Percentiles rank a stretch among this genome's conserved stretches.
phyloP scores from a whole-genome alignment of 768 basidiomycete genomes.

The Boletus vinaceobasis region DNA sequence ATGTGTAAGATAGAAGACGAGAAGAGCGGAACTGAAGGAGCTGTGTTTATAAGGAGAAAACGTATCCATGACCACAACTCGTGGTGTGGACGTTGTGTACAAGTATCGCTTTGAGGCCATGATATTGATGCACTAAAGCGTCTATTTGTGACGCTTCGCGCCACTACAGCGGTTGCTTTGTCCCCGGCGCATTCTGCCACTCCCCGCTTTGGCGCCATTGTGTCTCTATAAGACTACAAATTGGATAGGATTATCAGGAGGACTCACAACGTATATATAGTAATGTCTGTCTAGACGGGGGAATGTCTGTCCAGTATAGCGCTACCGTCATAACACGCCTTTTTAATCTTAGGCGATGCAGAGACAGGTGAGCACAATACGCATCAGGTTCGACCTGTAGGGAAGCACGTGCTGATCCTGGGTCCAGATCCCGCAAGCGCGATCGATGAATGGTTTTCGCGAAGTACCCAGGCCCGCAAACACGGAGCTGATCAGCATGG shows the following conservation, averaged over 20 bases:
- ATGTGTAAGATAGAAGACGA: slow-evolving; percentile 25
- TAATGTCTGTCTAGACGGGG: slow-evolving; percentile 1
- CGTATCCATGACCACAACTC: slow-evolving; percentile 25
- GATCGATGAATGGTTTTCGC: slow-evolving; percentile 12
- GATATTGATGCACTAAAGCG: slow-evolving; percentile 19
- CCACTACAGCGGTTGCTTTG: slow-evolving; percentile 17
- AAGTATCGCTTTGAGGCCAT: slow-evolving; percentile 21
- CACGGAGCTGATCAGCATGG: slow-evolving; percentile 3
- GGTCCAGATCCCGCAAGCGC: slow-evolving; percentile 16
- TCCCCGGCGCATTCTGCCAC: slow-evolving; percentile 8
- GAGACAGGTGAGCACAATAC: slow-evolving; percentile 14
- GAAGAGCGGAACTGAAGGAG: slow-evolving; percentile 28
- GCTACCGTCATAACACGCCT: slow-evolving; percentile 21
- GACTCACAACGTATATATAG: slow-evolving; percentile 15
- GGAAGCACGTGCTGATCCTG: slow-evolving; percentile 25
- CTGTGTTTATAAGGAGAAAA: slow-evolving; percentile 20
- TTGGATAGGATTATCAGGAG: not conserved
- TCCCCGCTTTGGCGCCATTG: slow-evolving; percentile 21
- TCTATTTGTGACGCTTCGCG: slow-evolving; percentile 13
- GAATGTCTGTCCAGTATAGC: slow-evolving; percentile 12
- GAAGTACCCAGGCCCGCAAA: slow-evolving; percentile 1
- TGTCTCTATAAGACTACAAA: slow-evolving; percentile 1
- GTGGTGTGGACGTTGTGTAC: slow-evolving; percentile 23
- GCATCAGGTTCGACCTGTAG: slow-evolving; percentile 12
- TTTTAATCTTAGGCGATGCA: slow-evolving; percentile 24